A percentile compares a stretch with the other conserved stretches of the same genome.
Conservation (phyloP, 441 rosid species). For the Pelargonium fulgidum region DNA sequence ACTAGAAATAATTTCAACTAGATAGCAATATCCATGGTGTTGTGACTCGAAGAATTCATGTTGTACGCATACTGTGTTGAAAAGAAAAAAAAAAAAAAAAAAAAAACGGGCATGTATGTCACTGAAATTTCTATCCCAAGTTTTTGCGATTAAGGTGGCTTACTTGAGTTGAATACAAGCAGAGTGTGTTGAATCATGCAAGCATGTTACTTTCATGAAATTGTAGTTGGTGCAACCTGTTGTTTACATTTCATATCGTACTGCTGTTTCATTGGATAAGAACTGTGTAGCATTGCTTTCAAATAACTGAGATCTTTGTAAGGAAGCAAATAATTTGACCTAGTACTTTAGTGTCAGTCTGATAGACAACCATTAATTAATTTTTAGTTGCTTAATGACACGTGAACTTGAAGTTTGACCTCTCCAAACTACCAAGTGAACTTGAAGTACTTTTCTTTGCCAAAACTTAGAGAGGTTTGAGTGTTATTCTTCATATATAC, state of each 20-base stretch:
- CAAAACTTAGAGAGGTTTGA: slow-evolving; percentile 1
- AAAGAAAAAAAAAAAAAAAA: no score
- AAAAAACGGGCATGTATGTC: background rate
- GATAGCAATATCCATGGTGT: no score
- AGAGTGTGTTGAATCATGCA: background rate
- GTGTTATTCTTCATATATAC: background rate
- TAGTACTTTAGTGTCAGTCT: background rate
- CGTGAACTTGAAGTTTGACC: background rate
- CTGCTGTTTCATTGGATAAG: background rate
- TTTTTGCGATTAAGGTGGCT: no score
- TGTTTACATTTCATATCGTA: background rate
- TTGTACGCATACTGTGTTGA: background rate
- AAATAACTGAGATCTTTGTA: background rate
- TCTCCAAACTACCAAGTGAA: background rate
- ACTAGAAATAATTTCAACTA: background rate
- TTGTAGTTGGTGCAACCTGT: background rate
- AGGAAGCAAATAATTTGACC: background rate
- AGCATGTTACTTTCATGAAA: background rate
- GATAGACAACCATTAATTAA: background rate
- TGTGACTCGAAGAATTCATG: background rate
- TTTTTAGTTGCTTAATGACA: background rate
- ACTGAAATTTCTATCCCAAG: background rate
- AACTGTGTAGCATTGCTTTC: background rate
- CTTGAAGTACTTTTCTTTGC: background rate
- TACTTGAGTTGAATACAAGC: no score